phyloP scores from a whole-genome alignment of 495 filamentous ascomycete species.

The Hypoxylon perforatum region DNA sequence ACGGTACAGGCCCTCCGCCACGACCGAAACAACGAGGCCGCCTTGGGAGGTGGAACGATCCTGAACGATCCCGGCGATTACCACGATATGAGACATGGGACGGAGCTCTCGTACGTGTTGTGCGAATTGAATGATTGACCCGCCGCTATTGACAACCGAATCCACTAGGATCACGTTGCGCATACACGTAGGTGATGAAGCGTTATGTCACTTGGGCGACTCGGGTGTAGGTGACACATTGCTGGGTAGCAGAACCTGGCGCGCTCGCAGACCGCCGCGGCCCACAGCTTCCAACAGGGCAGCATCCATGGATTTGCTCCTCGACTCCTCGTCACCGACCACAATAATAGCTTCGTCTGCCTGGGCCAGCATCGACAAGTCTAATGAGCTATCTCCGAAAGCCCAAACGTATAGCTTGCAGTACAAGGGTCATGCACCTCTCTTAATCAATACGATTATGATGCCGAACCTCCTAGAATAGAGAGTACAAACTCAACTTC shows the following conservation, averaged over 20 bases:
- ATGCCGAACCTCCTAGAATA: too few species aligned
- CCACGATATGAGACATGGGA: conserved; percentile 60
- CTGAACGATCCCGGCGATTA: conserved; percentile 69
- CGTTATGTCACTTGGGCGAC: conserved; percentile 57
- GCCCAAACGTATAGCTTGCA: conserved; percentile 63
- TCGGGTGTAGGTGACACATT: conserved; percentile 61
- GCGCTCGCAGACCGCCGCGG: conserved; percentile 51
- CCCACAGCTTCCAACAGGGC: conserved; percentile 59
- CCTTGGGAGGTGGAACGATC: conserved; percentile 47
- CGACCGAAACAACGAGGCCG: too few species aligned
- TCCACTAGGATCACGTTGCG: conserved; percentile 67
- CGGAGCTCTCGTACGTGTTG: conserved; percentile 56
- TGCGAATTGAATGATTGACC: conserved; percentile 64
- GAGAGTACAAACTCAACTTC: too few species aligned
- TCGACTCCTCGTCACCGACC: conserved; percentile 59
- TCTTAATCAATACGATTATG: too few species aligned
- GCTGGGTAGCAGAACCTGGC: conserved; percentile 61
- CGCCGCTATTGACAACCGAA: conserved; percentile 70
- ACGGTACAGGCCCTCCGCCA: too few species aligned
- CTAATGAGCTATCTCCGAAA: conserved; percentile 72
- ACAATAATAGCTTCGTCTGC: conserved; percentile 70
- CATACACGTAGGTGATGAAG: conserved; percentile 54
- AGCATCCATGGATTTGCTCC: conserved; percentile 69
- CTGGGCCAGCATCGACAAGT: conserved; percentile 66
- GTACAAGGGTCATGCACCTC: too few species aligned